A percentile compares a stretch with the other conserved stretches of the same genome.
These are phyloP conservation scores for Lachnellula arida DNA, from an alignment of 2,329 filamentous ascomycete species.

Conservation along the genomic window DNA sequence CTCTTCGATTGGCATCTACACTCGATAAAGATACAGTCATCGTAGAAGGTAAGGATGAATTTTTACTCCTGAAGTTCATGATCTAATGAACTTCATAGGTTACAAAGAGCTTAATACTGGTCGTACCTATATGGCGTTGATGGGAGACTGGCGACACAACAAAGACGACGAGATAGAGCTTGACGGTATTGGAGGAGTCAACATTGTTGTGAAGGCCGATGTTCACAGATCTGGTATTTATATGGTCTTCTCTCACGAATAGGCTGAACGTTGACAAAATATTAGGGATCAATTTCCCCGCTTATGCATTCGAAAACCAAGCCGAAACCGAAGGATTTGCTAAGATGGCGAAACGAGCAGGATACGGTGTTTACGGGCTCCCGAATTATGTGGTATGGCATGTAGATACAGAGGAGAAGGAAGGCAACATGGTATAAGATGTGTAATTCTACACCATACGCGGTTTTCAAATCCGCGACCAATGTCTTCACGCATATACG, in stretches of 20 bases:
- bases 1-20: constrained; percentile 64
- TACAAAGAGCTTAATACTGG: constrained; percentile 93
- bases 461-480: constrained; percentile 18
- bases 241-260: neutral
- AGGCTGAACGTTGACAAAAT: constrained; percentile 23
- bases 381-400: constrained; percentile 99
- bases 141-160: constrained; percentile 90
- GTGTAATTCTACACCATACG: constrained; percentile 17
- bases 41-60: constrained; percentile 64
- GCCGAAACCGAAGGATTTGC: constrained; percentile 98
- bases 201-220: constrained; percentile 95
- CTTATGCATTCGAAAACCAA: constrained; percentile 96
- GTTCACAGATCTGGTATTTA: constrained; percentile 82
- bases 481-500: constrained; percentile 31
- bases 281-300: constrained; percentile 91
- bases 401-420: constrained; percentile 93
- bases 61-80: neutral
- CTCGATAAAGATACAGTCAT: constrained; percentile 78
- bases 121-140: constrained; percentile 79
- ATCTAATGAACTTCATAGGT: constrained; percentile 44
- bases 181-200: constrained; percentile 94
- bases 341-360: constrained; percentile 95
- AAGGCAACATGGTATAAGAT: constrained; percentile 55
- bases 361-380: constrained; percentile 85
- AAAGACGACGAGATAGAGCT: constrained; percentile 90